These are phyloP conservation scores for Juncus effusus DNA, from an alignment of 176 grass and related monocot species.

Conservation along the genomic window DNA sequence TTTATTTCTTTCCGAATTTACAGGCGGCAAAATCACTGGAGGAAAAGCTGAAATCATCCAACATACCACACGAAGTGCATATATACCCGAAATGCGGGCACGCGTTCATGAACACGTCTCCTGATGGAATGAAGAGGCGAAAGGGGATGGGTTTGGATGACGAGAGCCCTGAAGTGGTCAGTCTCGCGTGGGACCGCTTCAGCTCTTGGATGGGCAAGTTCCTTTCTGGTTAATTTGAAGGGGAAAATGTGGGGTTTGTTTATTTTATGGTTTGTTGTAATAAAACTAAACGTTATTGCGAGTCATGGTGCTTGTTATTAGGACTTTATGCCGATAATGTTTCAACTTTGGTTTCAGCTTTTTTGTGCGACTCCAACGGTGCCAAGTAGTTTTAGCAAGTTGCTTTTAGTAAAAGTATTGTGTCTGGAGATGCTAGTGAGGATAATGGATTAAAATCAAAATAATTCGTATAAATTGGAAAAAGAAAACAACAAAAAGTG, in stretches of 20 bases:
- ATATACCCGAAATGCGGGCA: conserved; percentile 74
- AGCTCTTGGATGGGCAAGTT: conserved; percentile 70
- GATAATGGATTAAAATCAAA: too few species aligned
- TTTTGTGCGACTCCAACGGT: not conserved
- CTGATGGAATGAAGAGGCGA: conserved; percentile 68
- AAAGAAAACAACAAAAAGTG: too few species aligned
- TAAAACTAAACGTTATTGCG: not conserved
- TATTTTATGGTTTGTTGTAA: not conserved
- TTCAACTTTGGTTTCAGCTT: not conserved
- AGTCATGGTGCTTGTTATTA: not conserved
- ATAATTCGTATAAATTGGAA: too few species aligned
- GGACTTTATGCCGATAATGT: not conserved
- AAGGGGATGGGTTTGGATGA: conserved; percentile 71
- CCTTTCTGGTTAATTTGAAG: conserved; percentile 26
- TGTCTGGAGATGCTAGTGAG: too few species aligned
- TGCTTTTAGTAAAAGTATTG: too few species aligned
- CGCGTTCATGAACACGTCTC: conserved; percentile 85
- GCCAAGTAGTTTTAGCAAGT: too few species aligned
- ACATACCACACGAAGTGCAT: conserved; percentile 60
- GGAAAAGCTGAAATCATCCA: conserved; percentile 73
- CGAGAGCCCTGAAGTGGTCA: conserved; percentile 44
- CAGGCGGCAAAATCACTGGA: conserved; percentile 85
- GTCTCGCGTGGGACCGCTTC: conserved; percentile 78
- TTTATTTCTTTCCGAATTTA: not conserved
- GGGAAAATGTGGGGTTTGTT: too few species aligned